Evolutionary conservation across 768 basidiomycete species (phyloP).

Genomic region (Termitomyces sp.): DNA sequence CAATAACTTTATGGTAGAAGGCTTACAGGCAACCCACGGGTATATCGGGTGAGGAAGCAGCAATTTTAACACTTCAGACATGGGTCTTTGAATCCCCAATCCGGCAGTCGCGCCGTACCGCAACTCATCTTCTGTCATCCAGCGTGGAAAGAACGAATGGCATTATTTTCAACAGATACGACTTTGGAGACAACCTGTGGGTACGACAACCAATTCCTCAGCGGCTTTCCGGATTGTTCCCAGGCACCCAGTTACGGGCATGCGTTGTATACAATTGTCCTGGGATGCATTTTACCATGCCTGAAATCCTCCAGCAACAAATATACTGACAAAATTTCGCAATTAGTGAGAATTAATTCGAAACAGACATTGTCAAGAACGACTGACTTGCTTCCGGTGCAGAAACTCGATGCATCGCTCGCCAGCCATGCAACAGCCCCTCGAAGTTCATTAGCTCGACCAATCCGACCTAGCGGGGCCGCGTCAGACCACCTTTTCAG

Average conservation of each 20-base stretch:
- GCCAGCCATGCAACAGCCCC: background rate
- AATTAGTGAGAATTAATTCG: background rate
- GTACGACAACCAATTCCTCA: no score
- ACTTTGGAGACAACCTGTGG: background rate
- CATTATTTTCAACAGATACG: background rate
- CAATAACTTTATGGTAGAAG: background rate
- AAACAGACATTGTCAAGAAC: background rate
- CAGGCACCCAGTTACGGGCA: background rate
- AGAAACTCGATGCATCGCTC: constrained; percentile 1
- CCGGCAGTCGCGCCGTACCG: background rate
- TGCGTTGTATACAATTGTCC: background rate
- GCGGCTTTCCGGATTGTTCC: background rate
- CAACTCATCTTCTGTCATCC: background rate
- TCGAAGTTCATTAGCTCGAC: constrained; percentile 34
- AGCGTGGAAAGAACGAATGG: background rate
- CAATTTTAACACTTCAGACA: background rate
- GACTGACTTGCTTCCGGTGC: constrained; percentile 30
- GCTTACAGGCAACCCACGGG: background rate
- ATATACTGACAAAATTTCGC: constrained; percentile 33
- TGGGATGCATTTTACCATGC: constrained; percentile 38
- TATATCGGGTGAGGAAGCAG: background rate
- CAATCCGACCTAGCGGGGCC: constrained; percentile 69
- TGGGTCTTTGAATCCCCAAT: no score
- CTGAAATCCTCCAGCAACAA: constrained; percentile 55
- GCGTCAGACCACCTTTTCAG: constrained; percentile 54